phyloP scores from a whole-genome alignment of 2,329 filamentous ascomycete genomes.

The Chaetomiaceae sp. region DNA sequence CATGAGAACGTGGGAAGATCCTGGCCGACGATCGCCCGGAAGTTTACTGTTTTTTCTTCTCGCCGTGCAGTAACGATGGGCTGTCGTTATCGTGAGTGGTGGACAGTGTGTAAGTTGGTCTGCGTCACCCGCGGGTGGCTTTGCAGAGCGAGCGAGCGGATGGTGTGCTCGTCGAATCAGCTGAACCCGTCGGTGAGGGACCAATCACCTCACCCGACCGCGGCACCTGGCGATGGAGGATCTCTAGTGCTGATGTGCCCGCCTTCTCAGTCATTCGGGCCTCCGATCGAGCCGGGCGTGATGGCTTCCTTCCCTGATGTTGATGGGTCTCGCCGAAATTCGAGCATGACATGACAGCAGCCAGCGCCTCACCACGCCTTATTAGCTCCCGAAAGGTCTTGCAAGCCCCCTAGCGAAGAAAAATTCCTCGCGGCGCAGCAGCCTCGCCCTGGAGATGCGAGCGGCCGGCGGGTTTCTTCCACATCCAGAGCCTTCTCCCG shows the following conservation, averaged over 20 bases:
- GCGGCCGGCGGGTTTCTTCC: not conserved
- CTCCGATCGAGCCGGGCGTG: not conserved
- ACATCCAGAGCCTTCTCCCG: not conserved
- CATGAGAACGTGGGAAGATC: not conserved
- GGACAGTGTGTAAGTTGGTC: not conserved
- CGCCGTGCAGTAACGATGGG: no score
- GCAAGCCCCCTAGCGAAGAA: no score
- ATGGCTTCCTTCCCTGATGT: not conserved
- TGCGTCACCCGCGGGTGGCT: slow-evolving; percentile 1
- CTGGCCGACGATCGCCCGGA: not conserved
- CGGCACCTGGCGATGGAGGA: not conserved
- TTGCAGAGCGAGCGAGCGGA: not conserved
- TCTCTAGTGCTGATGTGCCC: slow-evolving; percentile 2
- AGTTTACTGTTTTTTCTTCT: not conserved
- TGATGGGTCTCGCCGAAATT: not conserved
- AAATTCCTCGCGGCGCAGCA: not conserved
- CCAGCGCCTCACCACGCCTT: slow-evolving; percentile 3
- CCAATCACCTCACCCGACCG: slow-evolving; percentile 5
- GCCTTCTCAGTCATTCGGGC: slow-evolving; percentile 1
- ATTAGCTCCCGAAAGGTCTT: no score
- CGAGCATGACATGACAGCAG: not conserved
- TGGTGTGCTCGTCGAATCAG: slow-evolving; percentile 6
- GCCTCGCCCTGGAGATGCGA: not conserved
- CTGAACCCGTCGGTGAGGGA: slow-evolving; percentile 4
- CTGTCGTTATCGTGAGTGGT: not conserved